A percentile compares a stretch with the other conserved stretches of the same genome.
These are phyloP conservation scores for Vitis cinerea DNA, from an alignment of 164 flowering plant genomes.

Conservation along the genomic window DNA sequence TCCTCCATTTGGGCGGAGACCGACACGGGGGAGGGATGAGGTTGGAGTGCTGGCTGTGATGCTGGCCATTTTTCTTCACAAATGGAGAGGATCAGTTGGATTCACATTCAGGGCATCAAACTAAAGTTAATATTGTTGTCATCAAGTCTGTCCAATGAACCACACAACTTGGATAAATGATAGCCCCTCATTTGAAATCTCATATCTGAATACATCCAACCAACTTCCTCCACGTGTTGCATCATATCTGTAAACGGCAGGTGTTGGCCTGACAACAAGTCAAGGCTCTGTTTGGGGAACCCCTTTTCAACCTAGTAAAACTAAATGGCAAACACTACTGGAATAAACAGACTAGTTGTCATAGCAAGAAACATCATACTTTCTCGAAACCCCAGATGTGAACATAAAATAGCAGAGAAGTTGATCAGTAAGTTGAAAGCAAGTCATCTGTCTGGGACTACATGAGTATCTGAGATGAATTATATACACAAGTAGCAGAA, in stretches of 20 bases:
- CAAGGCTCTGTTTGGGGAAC: no score
- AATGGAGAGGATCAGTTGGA: background rate
- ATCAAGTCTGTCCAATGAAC: conserved; percentile 9
- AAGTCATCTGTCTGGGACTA: background rate
- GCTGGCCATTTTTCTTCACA: conserved; percentile 41
- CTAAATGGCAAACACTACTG: no score
- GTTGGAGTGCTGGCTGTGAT: conserved; percentile 24
- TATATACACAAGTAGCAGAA: conserved; percentile 20
- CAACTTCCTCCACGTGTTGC: conserved; percentile 39
- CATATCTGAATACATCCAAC: conserved; percentile 44
- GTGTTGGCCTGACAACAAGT: no score
- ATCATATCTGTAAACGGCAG: background rate
- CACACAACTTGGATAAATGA: conserved; percentile 24
- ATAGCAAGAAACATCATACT: no score
- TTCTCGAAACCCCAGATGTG: no score
- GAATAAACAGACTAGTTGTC: no score
- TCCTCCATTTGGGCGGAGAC: conserved; percentile 14
- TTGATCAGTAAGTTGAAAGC: background rate
- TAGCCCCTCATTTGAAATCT: conserved; percentile 32
- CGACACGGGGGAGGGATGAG: conserved; percentile 16
- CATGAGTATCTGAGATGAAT: conserved; percentile 4
- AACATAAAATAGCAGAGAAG: background rate
- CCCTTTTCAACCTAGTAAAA: no score
- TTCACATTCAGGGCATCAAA: no score
- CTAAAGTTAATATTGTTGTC: conserved; percentile 9